A percentile compares a stretch with the other conserved stretches of the same genome.
These are phyloP conservation scores for Diplodia mutila DNA, from an alignment of 2,329 filamentous ascomycete genomes.

Conservation along the genomic window DNA sequence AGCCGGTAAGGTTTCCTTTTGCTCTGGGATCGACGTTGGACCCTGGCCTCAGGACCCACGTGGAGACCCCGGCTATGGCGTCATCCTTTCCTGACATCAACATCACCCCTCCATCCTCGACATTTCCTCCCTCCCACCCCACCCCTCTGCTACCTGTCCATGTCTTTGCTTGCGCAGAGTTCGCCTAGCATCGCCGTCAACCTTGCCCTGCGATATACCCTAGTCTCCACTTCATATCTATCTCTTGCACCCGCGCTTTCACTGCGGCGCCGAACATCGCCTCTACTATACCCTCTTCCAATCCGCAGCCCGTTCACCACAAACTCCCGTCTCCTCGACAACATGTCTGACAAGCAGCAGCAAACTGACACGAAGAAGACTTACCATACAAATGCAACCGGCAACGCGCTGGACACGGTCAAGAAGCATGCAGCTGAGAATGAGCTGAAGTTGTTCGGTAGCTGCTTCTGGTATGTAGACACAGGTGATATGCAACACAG, in stretches of 20 bases:
- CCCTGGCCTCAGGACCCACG: background rate
- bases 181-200: background rate
- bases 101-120: background rate
- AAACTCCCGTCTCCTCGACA: constrained; percentile 47
- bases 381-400: constrained; percentile 73
- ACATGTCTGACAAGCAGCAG: constrained; percentile 50
- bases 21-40: constrained; percentile 4
- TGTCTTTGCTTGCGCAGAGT: background rate
- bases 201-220: background rate
- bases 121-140: background rate
- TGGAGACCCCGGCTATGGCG: constrained; percentile 17
- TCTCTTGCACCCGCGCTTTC: background rate
- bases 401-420: constrained; percentile 69
- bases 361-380: constrained; percentile 58
- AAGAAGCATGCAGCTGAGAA: constrained; percentile 71
- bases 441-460: constrained; percentile 77
- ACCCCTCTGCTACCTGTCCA: background rate
- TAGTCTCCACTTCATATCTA: background rate
- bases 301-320: constrained; percentile 28
- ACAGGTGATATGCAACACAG: background rate
- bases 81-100: constrained; percentile 18
- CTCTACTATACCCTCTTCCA: background rate
- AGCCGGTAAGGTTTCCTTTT: constrained; percentile 5
- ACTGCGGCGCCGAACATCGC: background rate
- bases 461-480: constrained; percentile 74